phyloP scores from a whole-genome alignment of 1,139 yeast species.

The Zygoascus sp. region DNA sequence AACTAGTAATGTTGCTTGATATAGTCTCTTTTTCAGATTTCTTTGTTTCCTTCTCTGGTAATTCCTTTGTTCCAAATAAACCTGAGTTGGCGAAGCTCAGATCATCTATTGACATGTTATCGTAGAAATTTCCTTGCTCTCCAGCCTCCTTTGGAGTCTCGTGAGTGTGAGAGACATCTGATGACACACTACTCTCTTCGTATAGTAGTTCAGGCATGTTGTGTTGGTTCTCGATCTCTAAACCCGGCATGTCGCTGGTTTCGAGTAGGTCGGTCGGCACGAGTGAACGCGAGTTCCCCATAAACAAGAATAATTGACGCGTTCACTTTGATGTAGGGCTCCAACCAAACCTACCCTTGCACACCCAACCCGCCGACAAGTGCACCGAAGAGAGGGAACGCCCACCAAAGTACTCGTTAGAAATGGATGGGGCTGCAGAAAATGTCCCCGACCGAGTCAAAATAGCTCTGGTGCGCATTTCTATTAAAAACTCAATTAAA shows the following conservation, averaged over 20 bases:
- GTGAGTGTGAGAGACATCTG: background rate
- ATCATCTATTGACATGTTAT: background rate
- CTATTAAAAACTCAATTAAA: background rate
- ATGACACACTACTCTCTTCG: background rate
- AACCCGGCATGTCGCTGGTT: background rate
- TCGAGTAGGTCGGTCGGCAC: background rate
- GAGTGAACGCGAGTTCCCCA: background rate
- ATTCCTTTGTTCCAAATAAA: background rate
- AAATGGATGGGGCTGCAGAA: background rate
- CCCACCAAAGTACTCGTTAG: background rate
- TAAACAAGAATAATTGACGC: background rate
- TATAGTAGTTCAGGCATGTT: background rate
- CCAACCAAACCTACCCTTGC: background rate
- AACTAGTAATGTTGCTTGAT: background rate
- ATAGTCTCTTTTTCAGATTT: background rate
- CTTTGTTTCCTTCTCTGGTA: background rate
- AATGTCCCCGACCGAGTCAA: background rate
- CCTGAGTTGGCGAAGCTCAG: constrained; percentile 2
- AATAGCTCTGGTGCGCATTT: background rate
- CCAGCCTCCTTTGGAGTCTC: background rate
- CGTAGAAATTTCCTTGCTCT: background rate
- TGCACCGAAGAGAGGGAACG: background rate
- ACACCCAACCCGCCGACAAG: background rate
- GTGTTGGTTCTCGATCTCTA: background rate
- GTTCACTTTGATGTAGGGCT: background rate